Percentiles rank a stretch among this genome's conserved stretches.
Evolutionary conservation across 108 stramenopile genomes (phyloP).

Genomic region (Pseudonitzschia pungens): DNA sequence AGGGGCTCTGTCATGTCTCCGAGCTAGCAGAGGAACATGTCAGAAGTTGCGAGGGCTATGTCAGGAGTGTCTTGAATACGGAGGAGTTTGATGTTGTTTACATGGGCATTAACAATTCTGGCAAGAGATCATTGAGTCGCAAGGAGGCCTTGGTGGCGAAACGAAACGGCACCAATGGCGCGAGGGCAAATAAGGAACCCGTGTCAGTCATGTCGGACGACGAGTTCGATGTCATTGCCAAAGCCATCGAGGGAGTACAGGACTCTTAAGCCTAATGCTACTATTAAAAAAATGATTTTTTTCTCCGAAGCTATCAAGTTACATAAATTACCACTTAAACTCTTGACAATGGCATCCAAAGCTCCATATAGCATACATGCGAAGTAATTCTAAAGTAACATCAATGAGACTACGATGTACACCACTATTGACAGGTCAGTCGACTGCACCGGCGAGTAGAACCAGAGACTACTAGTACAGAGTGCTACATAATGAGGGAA

Average conservation of each 20-base stretch:
- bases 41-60: constrained; percentile 78
- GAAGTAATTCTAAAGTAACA: too few relatives aligned
- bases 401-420: too few relatives aligned
- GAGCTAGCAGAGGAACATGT: constrained; percentile 78
- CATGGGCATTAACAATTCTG: constrained; percentile 71
- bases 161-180: constrained; percentile 16
- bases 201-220: constrained; percentile 58
- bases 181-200: constrained; percentile 10
- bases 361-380: too few relatives aligned
- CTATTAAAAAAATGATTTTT: neutral
- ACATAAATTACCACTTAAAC: too few relatives aligned
- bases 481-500: too few relatives aligned
- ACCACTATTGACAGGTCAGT: too few relatives aligned
- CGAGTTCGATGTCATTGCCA: constrained; percentile 71
- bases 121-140: constrained; percentile 71
- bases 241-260: constrained; percentile 65
- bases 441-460: too few relatives aligned
- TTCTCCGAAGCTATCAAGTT: too few relatives aligned
- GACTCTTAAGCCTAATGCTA: constrained; percentile 16
- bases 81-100: constrained; percentile 78
- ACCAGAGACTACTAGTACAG: too few relatives aligned
- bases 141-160: constrained; percentile 59
- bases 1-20: constrained; percentile 85
- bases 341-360: too few relatives aligned
- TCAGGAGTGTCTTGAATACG: constrained; percentile 52